Evolutionary conservation across 2,329 filamentous ascomycete genomes (phyloP).

Genomic region (Penicillium griseofulvum): DNA sequence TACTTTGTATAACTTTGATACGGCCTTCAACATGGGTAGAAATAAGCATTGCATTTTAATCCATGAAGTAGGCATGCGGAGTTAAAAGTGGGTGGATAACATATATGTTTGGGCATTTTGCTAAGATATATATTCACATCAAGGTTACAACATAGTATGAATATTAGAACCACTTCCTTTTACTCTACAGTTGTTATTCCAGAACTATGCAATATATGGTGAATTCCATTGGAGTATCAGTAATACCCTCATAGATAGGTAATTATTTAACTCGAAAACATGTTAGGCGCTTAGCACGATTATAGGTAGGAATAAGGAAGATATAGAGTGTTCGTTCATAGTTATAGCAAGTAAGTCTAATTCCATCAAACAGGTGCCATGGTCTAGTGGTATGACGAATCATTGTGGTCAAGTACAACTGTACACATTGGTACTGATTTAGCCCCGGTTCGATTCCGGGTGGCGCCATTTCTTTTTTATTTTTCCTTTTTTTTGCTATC

Average conservation of each 20-base stretch:
- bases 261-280: too few relatives aligned
- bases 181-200: too few relatives aligned
- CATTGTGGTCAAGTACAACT: background rate
- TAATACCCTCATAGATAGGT: too few relatives aligned
- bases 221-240: too few relatives aligned
- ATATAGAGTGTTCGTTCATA: too few relatives aligned
- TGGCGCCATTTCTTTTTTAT: background rate
- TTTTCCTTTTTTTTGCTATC: background rate
- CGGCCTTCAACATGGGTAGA: too few relatives aligned
- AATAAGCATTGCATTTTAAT: background rate
- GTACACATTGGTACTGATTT: background rate
- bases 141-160: background rate
- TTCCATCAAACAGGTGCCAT: background rate
- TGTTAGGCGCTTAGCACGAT: too few relatives aligned
- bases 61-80: background rate
- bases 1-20: too few relatives aligned
- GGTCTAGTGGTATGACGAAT: background rate
- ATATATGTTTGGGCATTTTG: background rate
- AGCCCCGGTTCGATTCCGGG: background rate
- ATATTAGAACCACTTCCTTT: background rate
- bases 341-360: too few relatives aligned
- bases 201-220: too few relatives aligned
- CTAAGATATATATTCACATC: background rate
- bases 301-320: too few relatives aligned
- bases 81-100: background rate